Evolutionary conservation across 1,139 yeast species (phyloP), one percentile per base, ranked within the genome.

Genomic region (Geotrichum histeridarum): DNA sequence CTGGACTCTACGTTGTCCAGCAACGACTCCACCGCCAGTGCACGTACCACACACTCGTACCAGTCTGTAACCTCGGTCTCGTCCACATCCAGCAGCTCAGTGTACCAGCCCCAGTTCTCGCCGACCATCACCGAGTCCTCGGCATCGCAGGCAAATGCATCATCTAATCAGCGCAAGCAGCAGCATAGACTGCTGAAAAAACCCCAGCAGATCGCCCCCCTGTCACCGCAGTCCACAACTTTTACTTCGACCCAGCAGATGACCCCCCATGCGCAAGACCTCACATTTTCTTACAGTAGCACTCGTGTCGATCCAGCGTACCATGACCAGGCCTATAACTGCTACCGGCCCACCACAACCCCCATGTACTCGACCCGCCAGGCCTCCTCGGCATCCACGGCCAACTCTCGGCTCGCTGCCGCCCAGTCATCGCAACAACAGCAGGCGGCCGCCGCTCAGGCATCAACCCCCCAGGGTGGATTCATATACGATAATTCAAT

Each of bases 311-410:
- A 41, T 12, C 30, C 43, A 14, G 3, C 30, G 14, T 41, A 41
- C 14, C 43, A 18, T 2, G 43, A 27, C 30, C 47, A 43, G 38
- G 27, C 50, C 6, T 42, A 46, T 38, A 47, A 47, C 46, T 51
- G 54, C 36, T 51, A 51, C 44, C 39, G 30, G 27, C 50, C 50
- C 14, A 41, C 50, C 3, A 33, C 42, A 1, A 38, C 48, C 12
- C 41, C n/a, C 42, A 17, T 38, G 15, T 46, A 30, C 27, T 51
- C 45, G 14, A 37, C 31, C 18, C 50, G 51, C 14, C 31, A 32
- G 17, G 30, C 36, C 8, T 35, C 8, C 35, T 30, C 48, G 2
- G 42, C 42, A 9, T 8, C 9, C 3, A 8, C 50, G 12, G 36
- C 33, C 42, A 33, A 1, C 12, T 7, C 32, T 38, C 6, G 8